Evolutionary conservation across 345 rosid genomes (phyloP).

Genomic region (Triadica sebifera): DNA sequence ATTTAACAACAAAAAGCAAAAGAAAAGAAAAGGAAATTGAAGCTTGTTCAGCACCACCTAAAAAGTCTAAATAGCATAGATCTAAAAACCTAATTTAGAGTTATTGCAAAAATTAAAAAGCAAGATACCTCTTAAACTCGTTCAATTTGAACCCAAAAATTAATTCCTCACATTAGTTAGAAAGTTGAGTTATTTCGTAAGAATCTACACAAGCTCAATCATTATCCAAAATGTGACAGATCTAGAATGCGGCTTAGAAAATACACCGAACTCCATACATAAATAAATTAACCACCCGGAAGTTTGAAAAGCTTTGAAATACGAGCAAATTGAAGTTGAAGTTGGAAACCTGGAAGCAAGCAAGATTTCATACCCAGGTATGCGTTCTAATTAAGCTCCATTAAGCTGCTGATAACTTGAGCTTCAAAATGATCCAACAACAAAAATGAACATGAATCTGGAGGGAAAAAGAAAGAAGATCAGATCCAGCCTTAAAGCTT

Average conservation of each 20-base stretch:
- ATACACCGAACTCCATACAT: background rate
- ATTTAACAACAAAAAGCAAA: conserved; percentile 8
- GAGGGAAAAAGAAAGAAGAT: background rate
- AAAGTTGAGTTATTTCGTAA: background rate
- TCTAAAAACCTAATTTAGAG: conserved; percentile 10
- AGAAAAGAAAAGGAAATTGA: conserved; percentile 5
- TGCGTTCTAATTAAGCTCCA: conserved; percentile 13
- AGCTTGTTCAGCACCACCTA: conserved; percentile 2
- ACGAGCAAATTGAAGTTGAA: background rate
- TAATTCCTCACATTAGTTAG: background rate
- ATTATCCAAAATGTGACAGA: conserved; percentile 9
- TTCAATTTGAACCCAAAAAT: background rate
- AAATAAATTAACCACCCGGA: background rate
- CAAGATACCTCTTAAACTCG: background rate
- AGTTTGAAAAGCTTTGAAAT: background rate
- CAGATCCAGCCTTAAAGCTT: conserved; percentile 19
- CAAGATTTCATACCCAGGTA: conserved; percentile 2
- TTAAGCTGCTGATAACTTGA: background rate
- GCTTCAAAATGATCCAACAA: background rate
- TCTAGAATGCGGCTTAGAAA: conserved; percentile 17
- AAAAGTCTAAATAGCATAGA: conserved; percentile 6
- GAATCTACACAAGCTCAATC: background rate
- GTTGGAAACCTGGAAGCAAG: conserved; percentile 12
- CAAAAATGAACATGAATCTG: background rate
- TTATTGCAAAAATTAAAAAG: background rate